phyloP scores from a whole-genome alignment of 2,329 filamentous ascomycete genomes.

The Pseudogymnoascus pannorum region DNA sequence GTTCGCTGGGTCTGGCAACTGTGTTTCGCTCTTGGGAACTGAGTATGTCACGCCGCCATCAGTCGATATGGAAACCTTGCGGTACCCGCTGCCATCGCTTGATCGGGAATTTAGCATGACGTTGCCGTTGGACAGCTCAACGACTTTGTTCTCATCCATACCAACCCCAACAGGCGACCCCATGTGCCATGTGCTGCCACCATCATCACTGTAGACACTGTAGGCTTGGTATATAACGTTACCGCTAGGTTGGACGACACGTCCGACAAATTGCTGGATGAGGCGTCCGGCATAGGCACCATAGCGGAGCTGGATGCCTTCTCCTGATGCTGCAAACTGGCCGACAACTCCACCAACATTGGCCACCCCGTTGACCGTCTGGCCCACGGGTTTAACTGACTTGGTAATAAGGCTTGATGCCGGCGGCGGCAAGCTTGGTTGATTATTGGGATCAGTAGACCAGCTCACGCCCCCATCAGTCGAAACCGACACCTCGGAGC shows the following conservation, averaged over 20 bases:
- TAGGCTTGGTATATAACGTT: neutral
- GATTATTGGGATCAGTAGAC: neutral
- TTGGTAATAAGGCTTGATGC: neutral
- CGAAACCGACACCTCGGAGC: neutral
- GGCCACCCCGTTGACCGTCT: neutral
- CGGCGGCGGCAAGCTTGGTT: neutral
- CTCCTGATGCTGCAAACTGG: neutral
- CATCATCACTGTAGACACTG: neutral
- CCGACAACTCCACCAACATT: neutral
- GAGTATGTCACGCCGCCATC: neutral
- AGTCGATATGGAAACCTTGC: neutral
- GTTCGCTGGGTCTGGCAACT: neutral
- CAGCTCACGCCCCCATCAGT: neutral
- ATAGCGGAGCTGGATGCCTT: neutral
- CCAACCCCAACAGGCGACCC: neutral
- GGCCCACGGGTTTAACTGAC: neutral
- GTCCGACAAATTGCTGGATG: neutral
- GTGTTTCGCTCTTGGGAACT: neutral
- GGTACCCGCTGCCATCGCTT: neutral
- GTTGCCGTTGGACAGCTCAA: neutral
- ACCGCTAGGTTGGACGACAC: neutral
- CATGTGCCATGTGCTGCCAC: neutral
- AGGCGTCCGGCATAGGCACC: neutral
- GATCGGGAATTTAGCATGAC: neutral
- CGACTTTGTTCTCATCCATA: slow-evolving; percentile 6